These are phyloP conservation scores for Zygosaccharomyces siamensis DNA, from an alignment of 805 yeast species.

Conservation along the genomic window DNA sequence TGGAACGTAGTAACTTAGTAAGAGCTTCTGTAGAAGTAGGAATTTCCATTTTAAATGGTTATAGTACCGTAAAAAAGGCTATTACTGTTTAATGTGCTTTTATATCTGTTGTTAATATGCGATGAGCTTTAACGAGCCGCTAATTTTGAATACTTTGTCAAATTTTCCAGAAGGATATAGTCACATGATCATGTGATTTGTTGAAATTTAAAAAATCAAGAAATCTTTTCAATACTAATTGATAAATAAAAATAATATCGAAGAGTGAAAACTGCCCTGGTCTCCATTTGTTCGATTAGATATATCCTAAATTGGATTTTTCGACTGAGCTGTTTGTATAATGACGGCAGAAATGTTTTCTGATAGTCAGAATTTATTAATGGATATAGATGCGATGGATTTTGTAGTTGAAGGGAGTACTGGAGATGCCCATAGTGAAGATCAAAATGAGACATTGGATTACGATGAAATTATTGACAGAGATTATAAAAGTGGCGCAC, in stretches of 20 bases:
- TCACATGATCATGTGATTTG: slow-evolving; percentile 5
- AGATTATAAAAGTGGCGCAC: slow-evolving; percentile 24
- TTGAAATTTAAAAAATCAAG: slow-evolving; percentile 1
- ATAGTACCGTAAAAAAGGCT: neutral
- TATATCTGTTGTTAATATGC: neutral
- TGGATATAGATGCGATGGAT: slow-evolving; percentile 29
- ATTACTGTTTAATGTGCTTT: neutral
- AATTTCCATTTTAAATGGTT: slow-evolving; percentile 1
- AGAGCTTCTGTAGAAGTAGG: slow-evolving; percentile 44
- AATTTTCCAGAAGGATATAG: slow-evolving; percentile 3
- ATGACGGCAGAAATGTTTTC: slow-evolving; percentile 9
- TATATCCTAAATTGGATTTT: neutral
- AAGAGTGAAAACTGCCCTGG: no score
- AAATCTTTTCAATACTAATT: neutral
- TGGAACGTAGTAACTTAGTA: slow-evolving; percentile 56
- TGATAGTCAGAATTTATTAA: slow-evolving; percentile 16
- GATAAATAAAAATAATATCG: neutral
- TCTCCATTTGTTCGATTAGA: neutral
- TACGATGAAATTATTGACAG: slow-evolving; percentile 23
- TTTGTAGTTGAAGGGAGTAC: slow-evolving; percentile 16
- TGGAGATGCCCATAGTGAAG: slow-evolving; percentile 10
- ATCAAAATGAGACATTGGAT: slow-evolving; percentile 14
- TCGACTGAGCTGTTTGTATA: neutral
- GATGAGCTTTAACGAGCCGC: slow-evolving; percentile 16
- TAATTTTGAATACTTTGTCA: slow-evolving; percentile 4